A percentile compares a stretch with the other conserved stretches of the same genome.
phyloP scores from a whole-genome alignment of 2,329 filamentous ascomycete species.

The Pseudocercospora musae region DNA sequence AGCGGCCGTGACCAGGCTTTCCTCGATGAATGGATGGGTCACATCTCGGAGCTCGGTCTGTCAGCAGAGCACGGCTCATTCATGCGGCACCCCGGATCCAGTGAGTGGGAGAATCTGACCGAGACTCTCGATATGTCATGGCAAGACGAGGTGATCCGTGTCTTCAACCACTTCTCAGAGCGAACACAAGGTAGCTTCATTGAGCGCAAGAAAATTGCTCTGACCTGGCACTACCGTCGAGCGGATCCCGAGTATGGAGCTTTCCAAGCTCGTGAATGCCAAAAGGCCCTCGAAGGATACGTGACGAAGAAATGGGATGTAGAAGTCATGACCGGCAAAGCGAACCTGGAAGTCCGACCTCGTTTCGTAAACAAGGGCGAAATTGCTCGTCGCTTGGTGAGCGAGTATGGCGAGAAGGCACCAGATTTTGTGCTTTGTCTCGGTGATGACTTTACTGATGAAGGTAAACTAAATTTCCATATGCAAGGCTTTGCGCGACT shows the following conservation, averaged over 20 bases:
- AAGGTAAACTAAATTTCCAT: constrained; percentile 68
- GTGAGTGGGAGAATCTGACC: constrained; percentile 84
- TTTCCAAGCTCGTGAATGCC: constrained; percentile 75
- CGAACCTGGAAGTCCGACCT: constrained; percentile 93
- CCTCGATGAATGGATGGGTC: constrained; percentile 84
- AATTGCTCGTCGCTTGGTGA: constrained; percentile 80
- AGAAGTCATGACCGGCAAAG: constrained; percentile 95
- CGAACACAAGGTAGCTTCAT: constrained; percentile 88
- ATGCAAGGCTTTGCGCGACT: constrained; percentile 18
- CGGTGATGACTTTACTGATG: constrained; percentile 95
- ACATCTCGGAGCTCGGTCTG: constrained; percentile 84
- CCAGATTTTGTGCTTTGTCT: constrained; percentile 87
- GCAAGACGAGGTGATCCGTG: constrained; percentile 78
- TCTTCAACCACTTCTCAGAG: constrained; percentile 87
- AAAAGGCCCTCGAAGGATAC: constrained; percentile 73
- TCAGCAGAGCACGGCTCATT: constrained; percentile 97
- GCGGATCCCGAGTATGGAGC: constrained; percentile 81
- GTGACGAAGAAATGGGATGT: constrained; percentile 81
- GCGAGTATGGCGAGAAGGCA: constrained; percentile 64
- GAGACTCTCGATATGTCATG: constrained; percentile 87
- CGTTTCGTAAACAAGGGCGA: constrained; percentile 98
- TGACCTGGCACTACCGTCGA: constrained; percentile 96
- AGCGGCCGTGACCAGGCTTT: constrained; percentile 92
- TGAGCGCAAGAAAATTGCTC: constrained; percentile 86
- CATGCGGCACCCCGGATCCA: constrained; percentile 72